Conservation (phyloP, 1,284 basidiomycete genomes). For the Melampsora americana region DNA sequence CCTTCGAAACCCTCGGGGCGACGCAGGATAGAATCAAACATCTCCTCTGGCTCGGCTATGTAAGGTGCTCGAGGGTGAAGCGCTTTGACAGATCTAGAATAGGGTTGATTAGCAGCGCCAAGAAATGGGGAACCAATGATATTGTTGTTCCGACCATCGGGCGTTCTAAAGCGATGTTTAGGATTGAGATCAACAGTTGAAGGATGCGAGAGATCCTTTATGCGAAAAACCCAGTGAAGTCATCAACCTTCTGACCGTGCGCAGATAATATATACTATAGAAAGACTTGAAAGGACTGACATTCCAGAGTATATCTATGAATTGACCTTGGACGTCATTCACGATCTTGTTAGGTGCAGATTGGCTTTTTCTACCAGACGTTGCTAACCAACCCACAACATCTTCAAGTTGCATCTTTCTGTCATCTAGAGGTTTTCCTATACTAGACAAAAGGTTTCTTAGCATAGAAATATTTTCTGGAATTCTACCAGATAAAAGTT, state of each 20-base stretch:
- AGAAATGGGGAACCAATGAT: conserved; percentile 30
- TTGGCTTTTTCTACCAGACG: conserved; percentile 15
- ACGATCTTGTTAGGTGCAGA: conserved; percentile 30
- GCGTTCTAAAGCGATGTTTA: conserved; percentile 35
- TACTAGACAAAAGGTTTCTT: conserved; percentile 16
- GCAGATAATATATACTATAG: neutral
- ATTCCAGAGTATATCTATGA: conserved; percentile 42
- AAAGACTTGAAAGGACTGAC: conserved; percentile 10
- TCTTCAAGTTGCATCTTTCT: conserved; percentile 40
- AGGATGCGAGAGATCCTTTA: conserved; percentile 40
- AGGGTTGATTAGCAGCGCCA: conserved; percentile 36
- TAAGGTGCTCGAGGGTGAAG: conserved; percentile 25
- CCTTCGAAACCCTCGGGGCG: conserved; percentile 17
- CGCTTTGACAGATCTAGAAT: conserved; percentile 36
- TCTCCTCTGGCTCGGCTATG: conserved; percentile 40
- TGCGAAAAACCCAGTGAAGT: neutral
- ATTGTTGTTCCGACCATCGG: conserved; percentile 41
- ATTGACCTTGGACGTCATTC: conserved; percentile 41
- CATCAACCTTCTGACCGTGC: neutral
- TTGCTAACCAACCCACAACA: conserved; percentile 36
- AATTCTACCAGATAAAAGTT: conserved; percentile 34
- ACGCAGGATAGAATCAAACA: conserved; percentile 39
- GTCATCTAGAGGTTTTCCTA: conserved; percentile 36
- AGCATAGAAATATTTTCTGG: conserved; percentile 28
- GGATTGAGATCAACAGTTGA: conserved; percentile 27